Conservation (phyloP, 495 filamentous ascomycete genomes). For the Parachaetomium inaequale region DNA sequence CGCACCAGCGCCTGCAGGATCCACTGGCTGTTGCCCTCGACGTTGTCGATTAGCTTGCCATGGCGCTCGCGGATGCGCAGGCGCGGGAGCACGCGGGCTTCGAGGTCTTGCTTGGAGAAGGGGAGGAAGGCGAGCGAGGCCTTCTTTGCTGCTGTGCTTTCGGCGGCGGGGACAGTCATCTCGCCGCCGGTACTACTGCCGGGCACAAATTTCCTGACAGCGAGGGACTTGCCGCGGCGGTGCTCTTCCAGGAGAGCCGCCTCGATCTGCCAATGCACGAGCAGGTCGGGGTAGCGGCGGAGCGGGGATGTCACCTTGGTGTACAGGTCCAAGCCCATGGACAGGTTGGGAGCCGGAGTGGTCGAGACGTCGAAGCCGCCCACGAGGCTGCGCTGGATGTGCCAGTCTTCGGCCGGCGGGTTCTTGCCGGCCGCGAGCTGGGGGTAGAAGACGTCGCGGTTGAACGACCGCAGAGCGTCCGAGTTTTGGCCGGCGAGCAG, state of each 20-base stretch:
- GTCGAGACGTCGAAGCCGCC: slow-evolving; percentile 52
- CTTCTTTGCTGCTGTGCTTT: background rate
- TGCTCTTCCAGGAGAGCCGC: slow-evolving; percentile 70
- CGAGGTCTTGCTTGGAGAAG: slow-evolving; percentile 56
- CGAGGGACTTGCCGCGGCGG: slow-evolving; percentile 49
- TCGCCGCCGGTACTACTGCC: background rate
- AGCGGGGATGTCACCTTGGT: slow-evolving; percentile 81
- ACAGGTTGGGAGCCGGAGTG: slow-evolving; percentile 51
- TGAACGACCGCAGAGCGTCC: slow-evolving; percentile 42
- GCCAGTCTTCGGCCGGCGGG: slow-evolving; percentile 57
- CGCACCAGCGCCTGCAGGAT: slow-evolving; percentile 66
- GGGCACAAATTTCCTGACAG: slow-evolving; percentile 28
- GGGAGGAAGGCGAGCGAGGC: slow-evolving; percentile 47
- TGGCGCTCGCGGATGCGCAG: slow-evolving; percentile 50
- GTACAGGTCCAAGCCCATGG: slow-evolving; percentile 67
- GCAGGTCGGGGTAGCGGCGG: slow-evolving; percentile 74
- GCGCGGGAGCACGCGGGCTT: slow-evolving; percentile 47
- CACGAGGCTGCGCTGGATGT: slow-evolving; percentile 55
- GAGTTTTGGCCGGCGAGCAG: slow-evolving; percentile 53
- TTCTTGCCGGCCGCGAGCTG: slow-evolving; percentile 50
- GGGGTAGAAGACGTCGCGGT: slow-evolving; percentile 48
- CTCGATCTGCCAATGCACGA: slow-evolving; percentile 92
- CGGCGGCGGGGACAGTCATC: background rate
- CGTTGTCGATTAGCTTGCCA: slow-evolving; percentile 29
- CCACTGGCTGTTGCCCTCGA: slow-evolving; percentile 50